phyloP scores from a whole-genome alignment of 768 basidiomycete species.

The Russula sp. region DNA sequence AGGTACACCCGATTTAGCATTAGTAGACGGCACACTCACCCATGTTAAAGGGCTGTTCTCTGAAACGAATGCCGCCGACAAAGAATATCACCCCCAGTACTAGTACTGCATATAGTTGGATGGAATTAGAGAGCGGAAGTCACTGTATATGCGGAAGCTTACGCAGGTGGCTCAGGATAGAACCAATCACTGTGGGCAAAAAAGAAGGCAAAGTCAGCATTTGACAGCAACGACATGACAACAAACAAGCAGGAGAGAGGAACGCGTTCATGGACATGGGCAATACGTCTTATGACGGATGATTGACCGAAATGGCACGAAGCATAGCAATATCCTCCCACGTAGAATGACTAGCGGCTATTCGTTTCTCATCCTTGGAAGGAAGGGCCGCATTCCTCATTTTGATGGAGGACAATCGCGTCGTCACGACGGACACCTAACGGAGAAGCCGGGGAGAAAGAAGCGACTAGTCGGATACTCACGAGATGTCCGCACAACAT shows the following conservation, averaged over 20 bases:
- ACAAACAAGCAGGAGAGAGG: background rate
- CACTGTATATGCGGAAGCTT: conserved; percentile 19
- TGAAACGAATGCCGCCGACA: conserved; percentile 73
- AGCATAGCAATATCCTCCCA: background rate
- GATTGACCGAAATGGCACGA: background rate
- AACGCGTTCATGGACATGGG: background rate
- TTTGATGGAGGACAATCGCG: background rate
- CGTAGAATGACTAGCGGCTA: too few species aligned
- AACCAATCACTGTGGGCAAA: conserved; percentile 37
- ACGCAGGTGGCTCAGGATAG: conserved; percentile 43
- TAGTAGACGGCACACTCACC: conserved; percentile 41
- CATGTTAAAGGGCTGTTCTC: conserved; percentile 71
- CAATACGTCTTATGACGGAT: background rate
- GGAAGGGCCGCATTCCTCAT: background rate
- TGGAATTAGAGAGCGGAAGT: background rate
- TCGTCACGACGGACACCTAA: background rate
- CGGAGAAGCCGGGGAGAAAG: background rate
- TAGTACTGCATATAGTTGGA: conserved; percentile 44
- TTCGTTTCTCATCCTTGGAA: too few species aligned
- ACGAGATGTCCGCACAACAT: conserved; percentile 43
- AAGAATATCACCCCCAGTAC: conserved; percentile 91
- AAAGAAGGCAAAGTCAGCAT: background rate
- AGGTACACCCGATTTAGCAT: background rate
- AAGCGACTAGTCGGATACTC: conserved; percentile 19
- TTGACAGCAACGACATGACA: background rate